Conservation (phyloP, 225 moss, liverwort and hornwort genomes). For the Ulota crispa region DNA sequence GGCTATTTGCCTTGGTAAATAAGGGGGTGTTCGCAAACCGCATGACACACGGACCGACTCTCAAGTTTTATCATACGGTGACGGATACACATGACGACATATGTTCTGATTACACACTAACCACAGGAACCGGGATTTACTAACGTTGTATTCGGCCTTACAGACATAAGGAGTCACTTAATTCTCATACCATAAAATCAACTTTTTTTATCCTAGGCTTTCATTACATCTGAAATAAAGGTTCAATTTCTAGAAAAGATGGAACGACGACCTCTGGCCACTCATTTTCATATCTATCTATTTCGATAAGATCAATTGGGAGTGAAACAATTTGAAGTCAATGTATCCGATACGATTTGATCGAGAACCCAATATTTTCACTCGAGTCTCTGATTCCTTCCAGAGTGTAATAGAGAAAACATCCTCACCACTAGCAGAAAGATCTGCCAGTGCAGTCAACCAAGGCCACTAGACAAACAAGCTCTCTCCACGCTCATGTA, state of each 20-base stretch:
- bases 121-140: background rate
- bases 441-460: constrained; percentile 23
- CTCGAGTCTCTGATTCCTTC: constrained; percentile 14
- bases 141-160: background rate
- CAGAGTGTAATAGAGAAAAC: constrained; percentile 14
- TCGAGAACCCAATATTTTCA: constrained; percentile 18
- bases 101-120: background rate
- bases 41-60: too few relatives aligned
- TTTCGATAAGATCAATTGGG: background rate
- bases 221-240: background rate
- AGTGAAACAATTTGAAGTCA: background rate
- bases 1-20: too few relatives aligned
- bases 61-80: too few relatives aligned
- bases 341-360: constrained; percentile 1
- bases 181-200: background rate
- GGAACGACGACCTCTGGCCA: background rate
- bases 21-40: too few relatives aligned
- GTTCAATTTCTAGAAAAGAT: background rate
- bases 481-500: constrained; percentile 10
- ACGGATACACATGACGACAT: too few relatives aligned
- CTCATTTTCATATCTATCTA: background rate
- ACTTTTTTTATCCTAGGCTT: background rate
- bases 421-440: constrained; percentile 15
- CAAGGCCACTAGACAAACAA: constrained; percentile 18
- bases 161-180: background rate